A percentile compares a stretch with the other conserved stretches of the same genome.
Conservation (phyloP, 2,329 filamentous ascomycete genomes). For the Purpureocillium lavendulum region DNA sequence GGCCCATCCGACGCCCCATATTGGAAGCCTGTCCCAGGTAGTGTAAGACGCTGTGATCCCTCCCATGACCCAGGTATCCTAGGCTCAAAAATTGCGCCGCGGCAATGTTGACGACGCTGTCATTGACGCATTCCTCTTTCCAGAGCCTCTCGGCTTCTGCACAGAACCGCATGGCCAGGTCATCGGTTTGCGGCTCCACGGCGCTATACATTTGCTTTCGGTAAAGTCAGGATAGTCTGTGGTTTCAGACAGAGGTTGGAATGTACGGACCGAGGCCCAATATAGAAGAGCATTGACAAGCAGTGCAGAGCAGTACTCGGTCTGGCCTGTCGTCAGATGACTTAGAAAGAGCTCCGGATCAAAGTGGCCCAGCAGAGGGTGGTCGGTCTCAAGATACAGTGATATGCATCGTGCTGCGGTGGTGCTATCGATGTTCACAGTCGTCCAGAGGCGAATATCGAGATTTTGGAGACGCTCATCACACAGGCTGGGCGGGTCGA, state of each 20-base stretch:
- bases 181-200: conserved; percentile 15
- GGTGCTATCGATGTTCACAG: conserved; percentile 17
- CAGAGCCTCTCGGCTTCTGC: conserved; percentile 17
- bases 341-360: conserved; percentile 22
- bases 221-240: background rate
- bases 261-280: conserved; percentile 21
- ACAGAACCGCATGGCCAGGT: conserved; percentile 12
- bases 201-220: conserved; percentile 25
- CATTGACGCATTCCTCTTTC: conserved; percentile 11
- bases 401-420: conserved; percentile 22
- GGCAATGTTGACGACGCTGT: conserved; percentile 18
- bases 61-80: conserved; percentile 19
- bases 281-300: conserved; percentile 26
- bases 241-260: background rate
- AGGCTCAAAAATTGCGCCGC: conserved; percentile 21
- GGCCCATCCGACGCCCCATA: conserved; percentile 17
- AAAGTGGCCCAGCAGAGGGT: conserved; percentile 28
- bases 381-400: conserved; percentile 25
- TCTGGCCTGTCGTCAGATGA: conserved; percentile 16
- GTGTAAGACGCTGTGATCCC: conserved; percentile 17
- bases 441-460: conserved; percentile 22
- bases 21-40: conserved; percentile 15
- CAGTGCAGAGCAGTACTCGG: conserved; percentile 22
- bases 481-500: conserved; percentile 7
- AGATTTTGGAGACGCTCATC: conserved; percentile 17